These are phyloP conservation scores for Paracorniculantispora psalliotae DNA, from an alignment of 2,329 filamentous ascomycete genomes.

Conservation along the genomic window DNA sequence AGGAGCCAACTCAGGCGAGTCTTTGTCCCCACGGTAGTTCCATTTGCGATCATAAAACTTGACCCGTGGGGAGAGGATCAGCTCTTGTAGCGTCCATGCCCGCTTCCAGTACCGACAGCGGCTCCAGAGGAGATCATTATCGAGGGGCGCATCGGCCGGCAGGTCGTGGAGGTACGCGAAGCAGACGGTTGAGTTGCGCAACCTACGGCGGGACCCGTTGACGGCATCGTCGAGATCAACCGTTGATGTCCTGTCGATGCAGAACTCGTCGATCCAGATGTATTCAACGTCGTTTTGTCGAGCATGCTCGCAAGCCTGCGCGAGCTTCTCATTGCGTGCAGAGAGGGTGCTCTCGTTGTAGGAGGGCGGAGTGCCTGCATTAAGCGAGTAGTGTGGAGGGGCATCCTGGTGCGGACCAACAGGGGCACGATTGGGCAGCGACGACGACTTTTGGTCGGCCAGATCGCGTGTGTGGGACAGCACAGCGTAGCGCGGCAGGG, in stretches of 20 bases:
- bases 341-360: not conserved
- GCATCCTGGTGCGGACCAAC: not conserved
- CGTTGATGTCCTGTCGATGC: conserved; percentile 7
- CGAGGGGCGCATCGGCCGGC: not conserved
- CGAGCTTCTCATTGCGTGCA: not conserved
- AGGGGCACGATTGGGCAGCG: not conserved
- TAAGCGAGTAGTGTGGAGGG: not conserved
- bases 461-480: not conserved
- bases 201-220: not conserved
- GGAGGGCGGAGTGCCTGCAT: not conserved
- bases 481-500: not conserved
- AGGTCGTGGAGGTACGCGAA: conserved; percentile 8
- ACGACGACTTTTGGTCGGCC: not conserved
- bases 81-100: conserved; percentile 12
- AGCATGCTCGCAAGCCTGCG: not conserved
- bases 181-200: conserved; percentile 1
- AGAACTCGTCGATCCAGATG: conserved; percentile 9
- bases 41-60: conserved; percentile 8
- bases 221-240: conserved; percentile 9
- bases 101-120: conserved; percentile 11
- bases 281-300: not conserved
- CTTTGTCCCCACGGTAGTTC: conserved; percentile 8
- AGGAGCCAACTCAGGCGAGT: not conserved
- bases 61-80: conserved; percentile 1
- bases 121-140: not conserved